Evolutionary conservation across 768 basidiomycete species (phyloP), one percentile per base, ranked within the genome.

Genomic region (Mycena leptocephala): DNA sequence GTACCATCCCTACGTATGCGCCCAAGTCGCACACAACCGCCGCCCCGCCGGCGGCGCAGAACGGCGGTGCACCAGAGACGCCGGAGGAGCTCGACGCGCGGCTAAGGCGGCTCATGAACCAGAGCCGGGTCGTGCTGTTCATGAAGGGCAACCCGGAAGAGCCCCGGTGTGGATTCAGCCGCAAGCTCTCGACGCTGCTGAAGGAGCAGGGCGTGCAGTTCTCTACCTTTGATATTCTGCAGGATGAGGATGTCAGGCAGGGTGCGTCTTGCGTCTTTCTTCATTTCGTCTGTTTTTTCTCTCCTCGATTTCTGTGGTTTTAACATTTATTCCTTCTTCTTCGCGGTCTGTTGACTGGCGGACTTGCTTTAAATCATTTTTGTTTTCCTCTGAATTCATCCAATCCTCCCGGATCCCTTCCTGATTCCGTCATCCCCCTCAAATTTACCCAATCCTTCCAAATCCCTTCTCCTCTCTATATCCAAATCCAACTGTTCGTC

Each of bases 101-200:
- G 63, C 90, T 97, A 81, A 87, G 84, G 22, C 77, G 75, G 56
- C 85, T 99, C 72, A 98, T 99, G 97, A 90, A 89, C 75, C 92
- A 95, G 85, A 91, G 89, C 84, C 88, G 89, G 26, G 93, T 97
- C 16, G 93, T 98, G 32, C 80, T 97, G 72, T 97, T 97, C 89
- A 97, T 98, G 96, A 98, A 98, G 84, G 96, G 96, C 24, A 89
- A 85, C 64, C 96, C 96, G 0, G 90, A 93, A 35, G 87, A 86
- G 2, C 96, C 96, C 8, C 92, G 93, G 72, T 98, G 96, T 79
- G 96, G 96, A 1, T 98, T 97, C 82, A 96, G 95, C 5, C 87
- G 93, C 73, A 92, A 94, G 86, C 94, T 95, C 4, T 92, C 94
- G 16, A 89, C 83, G 3, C 83, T 97, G 62, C 84, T 98, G 75